Percentiles rank a stretch among this genome's conserved stretches.
phyloP scores from a whole-genome alignment of 164 flowering plant genomes.

The Paratinospora sagittata region DNA sequence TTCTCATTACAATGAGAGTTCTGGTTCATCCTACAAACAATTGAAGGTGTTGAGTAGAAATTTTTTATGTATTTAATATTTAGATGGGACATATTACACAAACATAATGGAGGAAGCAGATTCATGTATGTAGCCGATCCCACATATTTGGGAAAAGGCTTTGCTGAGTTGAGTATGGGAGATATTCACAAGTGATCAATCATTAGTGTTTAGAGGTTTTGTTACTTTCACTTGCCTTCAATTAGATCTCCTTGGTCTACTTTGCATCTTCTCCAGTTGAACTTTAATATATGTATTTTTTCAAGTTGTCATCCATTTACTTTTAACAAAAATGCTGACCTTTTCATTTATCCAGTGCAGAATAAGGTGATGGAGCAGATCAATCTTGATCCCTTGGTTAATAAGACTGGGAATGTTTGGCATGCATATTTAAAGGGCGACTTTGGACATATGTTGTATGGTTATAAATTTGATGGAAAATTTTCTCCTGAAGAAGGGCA shows the following conservation, averaged over 20 bases:
- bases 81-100: background rate
- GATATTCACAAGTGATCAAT: background rate
- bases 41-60: background rate
- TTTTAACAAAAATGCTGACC: no score
- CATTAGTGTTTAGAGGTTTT: background rate
- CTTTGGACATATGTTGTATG: slow-evolving; percentile 68
- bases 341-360: slow-evolving; percentile 35
- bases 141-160: no score
- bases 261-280: background rate
- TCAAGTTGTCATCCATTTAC: background rate
- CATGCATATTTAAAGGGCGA: slow-evolving; percentile 80
- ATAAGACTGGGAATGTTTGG: slow-evolving; percentile 91
- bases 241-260: background rate
- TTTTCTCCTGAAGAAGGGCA: slow-evolving; percentile 73
- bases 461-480: slow-evolving; percentile 72
- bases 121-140: no score
- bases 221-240: background rate
- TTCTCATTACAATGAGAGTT: background rate
- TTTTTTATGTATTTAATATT: background rate
- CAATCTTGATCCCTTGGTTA: slow-evolving; percentile 54
- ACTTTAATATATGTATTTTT: background rate
- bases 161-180: no score
- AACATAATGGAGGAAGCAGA: no score
- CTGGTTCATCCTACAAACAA: background rate
- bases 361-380: slow-evolving; percentile 61